Conservation (phyloP, 805 yeast genomes). For the Candida nitratophila region DNA sequence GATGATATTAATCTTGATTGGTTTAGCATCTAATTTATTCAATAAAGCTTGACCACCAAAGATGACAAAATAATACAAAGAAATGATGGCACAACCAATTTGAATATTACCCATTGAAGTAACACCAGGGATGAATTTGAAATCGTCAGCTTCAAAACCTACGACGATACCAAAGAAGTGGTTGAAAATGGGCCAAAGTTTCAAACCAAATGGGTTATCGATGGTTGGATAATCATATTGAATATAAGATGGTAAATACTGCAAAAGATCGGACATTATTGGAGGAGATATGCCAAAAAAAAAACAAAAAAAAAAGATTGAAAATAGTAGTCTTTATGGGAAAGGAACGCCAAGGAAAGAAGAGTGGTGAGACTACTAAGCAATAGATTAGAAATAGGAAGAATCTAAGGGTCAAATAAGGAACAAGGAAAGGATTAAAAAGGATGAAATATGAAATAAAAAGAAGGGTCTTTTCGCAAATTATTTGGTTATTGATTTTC, state of each 20-base stretch:
- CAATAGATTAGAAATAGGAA: no score
- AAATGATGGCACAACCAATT: slow-evolving; percentile 45
- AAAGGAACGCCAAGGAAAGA: no score
- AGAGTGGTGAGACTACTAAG: no score
- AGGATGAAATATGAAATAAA: no score
- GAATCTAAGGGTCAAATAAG: no score
- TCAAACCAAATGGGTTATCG: slow-evolving; percentile 43
- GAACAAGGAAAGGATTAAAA: no score
- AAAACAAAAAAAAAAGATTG: no score
- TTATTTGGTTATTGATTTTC: no score
- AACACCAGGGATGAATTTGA: slow-evolving; percentile 56
- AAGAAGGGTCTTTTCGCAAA: no score
- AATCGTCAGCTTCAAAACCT: slow-evolving; percentile 59
- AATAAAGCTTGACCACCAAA: slow-evolving; percentile 78
- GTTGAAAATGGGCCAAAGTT: slow-evolving; percentile 64
- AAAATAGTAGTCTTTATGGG: no score
- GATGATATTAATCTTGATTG: slow-evolving; percentile 65
- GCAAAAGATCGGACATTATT: not conserved
- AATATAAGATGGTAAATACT: slow-evolving; percentile 18
- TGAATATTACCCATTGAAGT: slow-evolving; percentile 62
- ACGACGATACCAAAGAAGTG: slow-evolving; percentile 33
- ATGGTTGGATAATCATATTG: slow-evolving; percentile 21
- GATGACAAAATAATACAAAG: slow-evolving; percentile 68
- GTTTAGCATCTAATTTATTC: slow-evolving; percentile 42
- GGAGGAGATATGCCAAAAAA: no score